Conservation (phyloP, 2,329 filamentous ascomycete genomes). For the Fusarium sp. region DNA sequence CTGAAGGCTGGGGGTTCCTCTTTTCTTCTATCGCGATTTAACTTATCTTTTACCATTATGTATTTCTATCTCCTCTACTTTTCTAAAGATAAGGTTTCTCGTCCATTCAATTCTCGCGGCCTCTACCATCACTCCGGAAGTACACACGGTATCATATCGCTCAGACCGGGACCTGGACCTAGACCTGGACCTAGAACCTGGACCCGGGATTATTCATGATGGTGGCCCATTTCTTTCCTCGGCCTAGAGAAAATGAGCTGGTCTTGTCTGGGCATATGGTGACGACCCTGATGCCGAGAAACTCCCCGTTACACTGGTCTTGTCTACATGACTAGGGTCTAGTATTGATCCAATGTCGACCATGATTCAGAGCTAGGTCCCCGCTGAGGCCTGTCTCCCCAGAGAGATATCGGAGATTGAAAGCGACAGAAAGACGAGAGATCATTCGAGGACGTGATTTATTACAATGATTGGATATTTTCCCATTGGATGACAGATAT, state of each 20-base stretch:
- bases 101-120: conserved; percentile 30
- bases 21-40: conserved; percentile 40
- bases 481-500: not conserved
- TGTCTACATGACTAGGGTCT: conserved; percentile 20
- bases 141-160: conserved; percentile 12
- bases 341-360: conserved; percentile 12
- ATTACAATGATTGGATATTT: conserved; percentile 18
- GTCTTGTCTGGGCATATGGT: conserved; percentile 27
- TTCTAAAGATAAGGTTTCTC: conserved; percentile 52
- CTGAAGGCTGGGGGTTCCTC: conserved; percentile 37
- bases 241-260: conserved; percentile 28
- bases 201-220: conserved; percentile 30
- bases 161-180: conserved; percentile 12
- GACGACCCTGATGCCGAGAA: conserved; percentile 41
- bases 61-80: conserved; percentile 56
- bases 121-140: conserved; percentile 39
- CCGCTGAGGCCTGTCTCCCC: not conserved
- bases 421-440: conserved; percentile 16
- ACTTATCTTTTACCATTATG: conserved; percentile 56
- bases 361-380: conserved; percentile 25
- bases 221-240: conserved; percentile 30
- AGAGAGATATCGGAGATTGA: conserved; percentile 27
- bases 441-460: conserved; percentile 16
- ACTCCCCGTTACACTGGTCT: conserved; percentile 13
- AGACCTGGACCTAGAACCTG: conserved; percentile 9